phyloP scores from a whole-genome alignment of 2,329 filamentous ascomycete species.

The Penicillium carneum region DNA sequence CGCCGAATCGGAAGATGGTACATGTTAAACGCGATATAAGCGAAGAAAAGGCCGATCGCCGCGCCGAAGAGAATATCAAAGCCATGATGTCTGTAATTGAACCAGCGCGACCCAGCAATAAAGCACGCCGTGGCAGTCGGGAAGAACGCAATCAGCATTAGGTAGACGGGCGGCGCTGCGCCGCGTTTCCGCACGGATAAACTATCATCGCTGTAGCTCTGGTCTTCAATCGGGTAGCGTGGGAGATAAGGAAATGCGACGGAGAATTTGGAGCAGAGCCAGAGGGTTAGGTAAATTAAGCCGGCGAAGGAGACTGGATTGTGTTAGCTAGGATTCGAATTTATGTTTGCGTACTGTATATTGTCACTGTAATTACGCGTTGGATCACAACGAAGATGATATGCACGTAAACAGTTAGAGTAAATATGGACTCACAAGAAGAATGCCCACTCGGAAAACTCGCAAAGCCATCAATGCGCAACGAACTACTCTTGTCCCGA shows the following conservation, averaged over 20 bases:
- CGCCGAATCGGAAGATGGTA: constrained; percentile 81
- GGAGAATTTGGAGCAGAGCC: constrained; percentile 70
- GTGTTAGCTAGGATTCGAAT: constrained; percentile 2
- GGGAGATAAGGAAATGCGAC: constrained; percentile 56
- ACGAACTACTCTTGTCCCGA: constrained; percentile 63
- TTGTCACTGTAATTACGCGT: background rate
- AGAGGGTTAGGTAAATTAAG: constrained; percentile 83
- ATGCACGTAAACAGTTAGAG: background rate
- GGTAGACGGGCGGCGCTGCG: constrained; percentile 77
- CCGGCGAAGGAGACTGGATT: constrained; percentile 73
- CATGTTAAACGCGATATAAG: constrained; percentile 79
- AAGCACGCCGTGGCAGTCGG: constrained; percentile 80
- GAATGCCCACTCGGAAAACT: constrained; percentile 82
- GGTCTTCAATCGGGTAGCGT: constrained; percentile 38
- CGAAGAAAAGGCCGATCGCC: constrained; percentile 73
- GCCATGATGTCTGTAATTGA: constrained; percentile 87
- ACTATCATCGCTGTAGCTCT: constrained; percentile 31
- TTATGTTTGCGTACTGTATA: background rate
- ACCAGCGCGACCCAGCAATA: constrained; percentile 84
- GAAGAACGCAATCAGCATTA: constrained; percentile 74
- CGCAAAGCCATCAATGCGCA: constrained; percentile 79
- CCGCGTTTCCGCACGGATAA: constrained; percentile 71
- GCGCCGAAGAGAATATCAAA: constrained; percentile 91
- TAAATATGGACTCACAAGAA: constrained; percentile 60
- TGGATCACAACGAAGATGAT: background rate